Evolutionary conservation across 495 filamentous ascomycete species (phyloP).

Genomic region (Penicillium coffeae): DNA sequence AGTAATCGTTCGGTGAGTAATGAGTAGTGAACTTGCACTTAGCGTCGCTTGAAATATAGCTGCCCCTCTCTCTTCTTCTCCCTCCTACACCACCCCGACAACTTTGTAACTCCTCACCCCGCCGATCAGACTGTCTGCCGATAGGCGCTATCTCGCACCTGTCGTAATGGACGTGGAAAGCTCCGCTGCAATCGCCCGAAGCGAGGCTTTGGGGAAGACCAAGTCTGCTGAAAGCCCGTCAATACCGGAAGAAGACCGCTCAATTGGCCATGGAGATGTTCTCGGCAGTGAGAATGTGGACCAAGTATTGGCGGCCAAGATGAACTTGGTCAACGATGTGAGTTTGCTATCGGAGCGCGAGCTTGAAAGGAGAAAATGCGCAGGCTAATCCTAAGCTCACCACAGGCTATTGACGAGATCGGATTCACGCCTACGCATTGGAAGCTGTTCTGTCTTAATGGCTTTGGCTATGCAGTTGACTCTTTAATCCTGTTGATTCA

Average conservation of each 20-base stretch:
- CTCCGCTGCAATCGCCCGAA: neutral
- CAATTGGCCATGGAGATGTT: slow-evolving; percentile 37
- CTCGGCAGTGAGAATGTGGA: slow-evolving; percentile 50
- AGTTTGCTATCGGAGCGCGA: slow-evolving; percentile 17
- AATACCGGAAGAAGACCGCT: slow-evolving; percentile 8
- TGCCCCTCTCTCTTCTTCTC: neutral
- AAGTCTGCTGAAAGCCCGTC: slow-evolving; percentile 7
- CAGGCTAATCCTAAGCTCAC: neutral
- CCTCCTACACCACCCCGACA: neutral
- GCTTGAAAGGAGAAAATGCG: neutral
- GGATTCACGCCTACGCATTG: slow-evolving; percentile 65
- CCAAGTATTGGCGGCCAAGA: slow-evolving; percentile 62
- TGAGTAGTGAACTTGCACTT: no score
- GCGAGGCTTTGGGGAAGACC: neutral
- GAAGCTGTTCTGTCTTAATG: slow-evolving; percentile 64
- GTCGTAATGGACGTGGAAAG: slow-evolving; percentile 16
- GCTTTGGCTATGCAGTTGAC: slow-evolving; percentile 70
- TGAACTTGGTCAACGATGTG: slow-evolving; percentile 67
- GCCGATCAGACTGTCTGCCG: no score
- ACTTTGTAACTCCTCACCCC: no score
- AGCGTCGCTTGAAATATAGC: no score
- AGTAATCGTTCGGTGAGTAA: no score
- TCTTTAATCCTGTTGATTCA: slow-evolving; percentile 65
- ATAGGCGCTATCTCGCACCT: no score
- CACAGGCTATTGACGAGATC: slow-evolving; percentile 65